Evolutionary conservation across 495 filamentous ascomycete species (phyloP), one percentile per base, ranked within the genome.

Genomic region (Pseudoneurospora amorphoporcata): DNA sequence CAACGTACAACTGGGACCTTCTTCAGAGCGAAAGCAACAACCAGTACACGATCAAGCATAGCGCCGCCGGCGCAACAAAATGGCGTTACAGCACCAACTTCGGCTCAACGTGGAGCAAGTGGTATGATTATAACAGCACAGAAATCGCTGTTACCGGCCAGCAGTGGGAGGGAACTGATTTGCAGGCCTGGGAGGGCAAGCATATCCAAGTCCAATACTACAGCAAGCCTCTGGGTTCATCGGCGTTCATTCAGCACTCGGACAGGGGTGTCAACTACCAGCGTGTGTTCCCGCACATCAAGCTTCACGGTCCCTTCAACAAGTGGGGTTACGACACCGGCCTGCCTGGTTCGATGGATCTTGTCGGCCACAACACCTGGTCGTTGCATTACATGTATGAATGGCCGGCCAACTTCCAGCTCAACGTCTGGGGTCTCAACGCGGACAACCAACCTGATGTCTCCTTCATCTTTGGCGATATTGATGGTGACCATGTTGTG

Each of bases 401-500:
- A 74, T 92, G 86, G 86, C 90, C 90, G 12, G 84, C 86, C 14
- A 80, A 84, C 47, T 89, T 89, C 73, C 88, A 90, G 73, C 80
- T 92, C 72, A 92, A 91, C 74, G 82, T 88, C 3, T 92, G 90
- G 90, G 90, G 90, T 45, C 88, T 90, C 74, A 89, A 92, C 74
- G 85, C 86, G 0, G 86, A 91, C 78, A 88, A 89, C 17, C 81
- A 87, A 74, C 90, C 90, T 6, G 86, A 92, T 74, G 83, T 82
- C 12, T 86, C 71, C 5, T 69, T 53, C 35, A 79, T 80, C 42
- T 80, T 73, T 38, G 79, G 79, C n/a, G 79, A 80, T 39, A 78
- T 80, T 43, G 79, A 80, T 70, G 35, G 61, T 41, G 79, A 92
- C 76, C 82, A 82, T 1, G 82, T 92, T 10, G 77, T 92, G 19